A percentile compares a stretch with the other conserved stretches of the same genome.
Evolutionary conservation across 2,329 filamentous ascomycete genomes (phyloP).

Genomic region (Balansia obtecta): DNA sequence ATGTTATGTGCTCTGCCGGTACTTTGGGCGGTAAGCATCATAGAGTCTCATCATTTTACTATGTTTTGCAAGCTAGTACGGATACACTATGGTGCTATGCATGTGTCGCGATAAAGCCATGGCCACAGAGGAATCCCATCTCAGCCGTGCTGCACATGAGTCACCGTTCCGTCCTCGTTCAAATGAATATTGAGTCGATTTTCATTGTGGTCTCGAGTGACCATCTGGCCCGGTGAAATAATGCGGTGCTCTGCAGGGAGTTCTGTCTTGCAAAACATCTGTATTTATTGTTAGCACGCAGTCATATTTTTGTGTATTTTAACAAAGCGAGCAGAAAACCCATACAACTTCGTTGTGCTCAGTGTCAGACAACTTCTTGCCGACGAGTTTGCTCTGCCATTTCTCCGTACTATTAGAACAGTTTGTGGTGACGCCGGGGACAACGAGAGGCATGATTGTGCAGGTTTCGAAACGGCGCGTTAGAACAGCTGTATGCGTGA

Average conservation of each 20-base stretch:
- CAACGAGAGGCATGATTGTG: constrained; percentile 50
- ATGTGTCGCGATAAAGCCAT: not conserved
- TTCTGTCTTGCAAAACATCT: constrained; percentile 50
- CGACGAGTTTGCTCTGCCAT: constrained; percentile 50
- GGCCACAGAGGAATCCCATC: constrained; percentile 13
- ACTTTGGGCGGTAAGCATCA: not conserved
- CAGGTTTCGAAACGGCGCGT: not conserved
- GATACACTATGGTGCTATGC: not conserved
- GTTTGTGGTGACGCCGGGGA: constrained; percentile 42
- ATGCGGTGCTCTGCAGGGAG: constrained; percentile 44
- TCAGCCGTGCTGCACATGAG: constrained; percentile 44
- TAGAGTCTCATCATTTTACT: not conserved
- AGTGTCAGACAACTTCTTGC: constrained; percentile 46
- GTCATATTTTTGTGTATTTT: not conserved
- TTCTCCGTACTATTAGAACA: constrained; percentile 36
- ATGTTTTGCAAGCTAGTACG: not conserved
- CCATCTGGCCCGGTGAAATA: constrained; percentile 42
- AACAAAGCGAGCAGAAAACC: not conserved
- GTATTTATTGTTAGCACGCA: not conserved
- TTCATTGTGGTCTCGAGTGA: constrained; percentile 43
- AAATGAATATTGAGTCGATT: constrained; percentile 47
- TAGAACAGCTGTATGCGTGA: too few species aligned
- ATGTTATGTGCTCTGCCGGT: too few species aligned
- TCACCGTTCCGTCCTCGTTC: constrained; percentile 47
- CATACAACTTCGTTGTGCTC: constrained; percentile 40